Conservation (phyloP, 2,329 filamentous ascomycete species). For the Pestalotiopsis sp. region DNA sequence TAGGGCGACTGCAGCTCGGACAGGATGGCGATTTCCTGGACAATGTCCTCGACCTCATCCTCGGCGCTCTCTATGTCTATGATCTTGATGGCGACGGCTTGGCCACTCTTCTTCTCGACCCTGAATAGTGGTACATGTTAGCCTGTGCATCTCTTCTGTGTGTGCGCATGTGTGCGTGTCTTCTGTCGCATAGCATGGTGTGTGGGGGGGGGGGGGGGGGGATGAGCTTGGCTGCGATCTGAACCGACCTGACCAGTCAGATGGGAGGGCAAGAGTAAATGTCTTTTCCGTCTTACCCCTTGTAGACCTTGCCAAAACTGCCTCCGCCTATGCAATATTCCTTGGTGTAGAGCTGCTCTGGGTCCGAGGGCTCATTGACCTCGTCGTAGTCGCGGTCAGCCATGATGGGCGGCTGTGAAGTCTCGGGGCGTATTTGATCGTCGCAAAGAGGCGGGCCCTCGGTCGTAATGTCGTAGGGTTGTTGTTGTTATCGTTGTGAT, state of each 20-base stretch:
- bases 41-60: conserved; percentile 99
- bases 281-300: conserved; percentile 68
- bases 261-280: conserved; percentile 11
- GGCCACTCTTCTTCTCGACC: conserved; percentile 89
- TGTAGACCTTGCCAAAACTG: conserved; percentile 98
- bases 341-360: conserved; percentile 90
- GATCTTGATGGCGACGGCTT: conserved; percentile 96
- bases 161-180: not conserved
- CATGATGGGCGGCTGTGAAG: conserved; percentile 35
- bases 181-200: not conserved
- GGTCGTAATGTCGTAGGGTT: not conserved
- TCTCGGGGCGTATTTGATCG: not conserved
- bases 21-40: conserved; percentile 96
- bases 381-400: conserved; percentile 50
- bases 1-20: conserved; percentile 95
- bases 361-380: conserved; percentile 69
- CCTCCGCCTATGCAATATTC: conserved; percentile 95
- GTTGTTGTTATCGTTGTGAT: not conserved
- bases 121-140: conserved; percentile 43
- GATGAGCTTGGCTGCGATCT: not conserved
- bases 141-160: not conserved
- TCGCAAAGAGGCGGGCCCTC: not conserved
- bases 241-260: not conserved
- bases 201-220: not conserved
- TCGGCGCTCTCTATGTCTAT: conserved; percentile 99